Base-by-base conservation (phyloP, 805 yeast genomes). In the Scheffersomyces stipitis region DNA sequence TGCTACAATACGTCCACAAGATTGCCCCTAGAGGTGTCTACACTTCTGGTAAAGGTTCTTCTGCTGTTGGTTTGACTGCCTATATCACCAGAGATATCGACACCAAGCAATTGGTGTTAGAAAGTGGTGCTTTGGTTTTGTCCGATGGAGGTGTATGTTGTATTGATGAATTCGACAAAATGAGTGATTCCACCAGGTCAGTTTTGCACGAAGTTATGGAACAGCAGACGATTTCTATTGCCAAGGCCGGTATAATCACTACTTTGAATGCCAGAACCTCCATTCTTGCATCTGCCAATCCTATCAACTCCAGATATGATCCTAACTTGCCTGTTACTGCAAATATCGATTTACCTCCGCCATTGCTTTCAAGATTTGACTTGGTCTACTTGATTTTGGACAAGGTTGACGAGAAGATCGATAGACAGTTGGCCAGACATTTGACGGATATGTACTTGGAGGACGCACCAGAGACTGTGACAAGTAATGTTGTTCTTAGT, bases 131-230 rank as follows among this genome's bases (percentile, higher is more conserved):
- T 0, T 73, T 93, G 45, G 98, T 93, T 10, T 71, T 93, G 30
- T 87, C 96, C 7, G 99, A 93, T 64, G 98, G 98, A 40, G 99
- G 99, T 73, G 82, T 93, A 29, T 93, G 99, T 69, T 93, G 99
- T 66, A 93, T 93, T 58, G 99, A 93, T 70, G 99, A 93, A 71
- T 93, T 91, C 57, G 99, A 93, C 66, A 93, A 93, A 64, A 93
- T 93, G 99, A 78, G 84, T 37, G 98, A 93, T 49, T 68, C 95
- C 2, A 91, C 98, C 0, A 73, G 98, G 54, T 88, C 96, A 6
- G 98, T 93, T 8, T 69, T 93, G 36, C 99, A 93, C 60, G 99
- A 93, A 72, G 99, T 93, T 8, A 93, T 93, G 99, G 99, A 93
- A 68, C 99, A 93, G 60, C 99, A 93, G 62, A 93, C 99, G 1